Conservation (phyloP, 805 yeast genomes). For the Diddensiella transvaalensis region DNA sequence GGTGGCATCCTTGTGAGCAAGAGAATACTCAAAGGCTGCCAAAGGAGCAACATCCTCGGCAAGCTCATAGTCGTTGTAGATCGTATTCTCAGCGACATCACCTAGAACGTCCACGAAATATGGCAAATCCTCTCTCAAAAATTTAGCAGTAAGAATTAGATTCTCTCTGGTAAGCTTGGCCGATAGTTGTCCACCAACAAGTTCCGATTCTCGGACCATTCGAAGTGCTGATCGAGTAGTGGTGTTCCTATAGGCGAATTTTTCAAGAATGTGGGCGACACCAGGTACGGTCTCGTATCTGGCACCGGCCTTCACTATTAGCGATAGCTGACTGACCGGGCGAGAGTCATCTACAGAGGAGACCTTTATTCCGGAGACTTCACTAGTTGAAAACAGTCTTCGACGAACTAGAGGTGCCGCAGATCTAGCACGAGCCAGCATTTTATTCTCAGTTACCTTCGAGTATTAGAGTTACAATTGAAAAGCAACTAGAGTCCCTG, state of each 20-base stretch:
- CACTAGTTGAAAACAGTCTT: constrained; percentile 27
- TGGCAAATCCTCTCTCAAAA: constrained; percentile 85
- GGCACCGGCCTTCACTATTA: constrained; percentile 84
- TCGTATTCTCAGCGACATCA: constrained; percentile 59
- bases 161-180: constrained; percentile 78
- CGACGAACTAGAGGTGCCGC: constrained; percentile 1
- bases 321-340: constrained; percentile 71
- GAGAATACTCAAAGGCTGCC: constrained; percentile 58
- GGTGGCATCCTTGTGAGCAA: constrained; percentile 43
- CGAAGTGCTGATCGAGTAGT: constrained; percentile 81
- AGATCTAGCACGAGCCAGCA: constrained; percentile 2
- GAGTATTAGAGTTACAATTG: too few relatives aligned
- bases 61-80: constrained; percentile 80
- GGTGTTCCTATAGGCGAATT: constrained; percentile 78
- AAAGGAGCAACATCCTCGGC: constrained; percentile 78
- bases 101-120: constrained; percentile 85
- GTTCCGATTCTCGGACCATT: constrained; percentile 89
- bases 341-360: constrained; percentile 46
- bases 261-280: constrained; percentile 76
- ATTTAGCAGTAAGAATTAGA: constrained; percentile 72
- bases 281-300: constrained; percentile 71
- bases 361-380: constrained; percentile 30
- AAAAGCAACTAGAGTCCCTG: too few relatives aligned
- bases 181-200: constrained; percentile 78
- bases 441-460: not conserved